phyloP scores from a whole-genome alignment of 148 eudicot species.

The Selenicereus undatus region DNA sequence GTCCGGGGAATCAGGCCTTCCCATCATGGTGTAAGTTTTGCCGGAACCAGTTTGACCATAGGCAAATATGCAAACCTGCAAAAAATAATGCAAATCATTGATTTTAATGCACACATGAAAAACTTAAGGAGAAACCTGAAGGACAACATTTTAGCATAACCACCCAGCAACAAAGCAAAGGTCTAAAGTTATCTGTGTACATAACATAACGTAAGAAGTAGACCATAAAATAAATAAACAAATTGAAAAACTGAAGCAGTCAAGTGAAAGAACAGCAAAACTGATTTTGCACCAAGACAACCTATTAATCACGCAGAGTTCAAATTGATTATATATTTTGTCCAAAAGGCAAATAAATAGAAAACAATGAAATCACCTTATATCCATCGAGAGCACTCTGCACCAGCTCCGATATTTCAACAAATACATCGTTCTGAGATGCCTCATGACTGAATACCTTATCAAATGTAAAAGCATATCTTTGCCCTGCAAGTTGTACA shows the following conservation, averaged over 20 bases:
- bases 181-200: no score
- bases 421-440: constrained; percentile 60
- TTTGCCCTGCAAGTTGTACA: constrained; percentile 46
- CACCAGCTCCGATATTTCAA: constrained; percentile 69
- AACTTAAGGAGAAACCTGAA: no score
- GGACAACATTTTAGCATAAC: no score
- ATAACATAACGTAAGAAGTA: background rate
- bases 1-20: constrained; percentile 51
- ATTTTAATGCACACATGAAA: no score
- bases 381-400: constrained; percentile 88
- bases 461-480: constrained; percentile 63
- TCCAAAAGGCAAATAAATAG: background rate
- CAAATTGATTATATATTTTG: background rate
- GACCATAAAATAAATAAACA: no score
- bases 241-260: background rate
- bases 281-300: background rate
- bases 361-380: constrained; percentile 38
- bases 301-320: background rate
- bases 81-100: background rate
- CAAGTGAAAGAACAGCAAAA: background rate
- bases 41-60: constrained; percentile 89
- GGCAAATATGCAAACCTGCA: constrained; percentile 80
- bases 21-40: constrained; percentile 83
- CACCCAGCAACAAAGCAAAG: no score
- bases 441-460: constrained; percentile 61